Evolutionary conservation across 805 yeast genomes (phyloP).

Genomic region (Ascoidea rubescens): DNA sequence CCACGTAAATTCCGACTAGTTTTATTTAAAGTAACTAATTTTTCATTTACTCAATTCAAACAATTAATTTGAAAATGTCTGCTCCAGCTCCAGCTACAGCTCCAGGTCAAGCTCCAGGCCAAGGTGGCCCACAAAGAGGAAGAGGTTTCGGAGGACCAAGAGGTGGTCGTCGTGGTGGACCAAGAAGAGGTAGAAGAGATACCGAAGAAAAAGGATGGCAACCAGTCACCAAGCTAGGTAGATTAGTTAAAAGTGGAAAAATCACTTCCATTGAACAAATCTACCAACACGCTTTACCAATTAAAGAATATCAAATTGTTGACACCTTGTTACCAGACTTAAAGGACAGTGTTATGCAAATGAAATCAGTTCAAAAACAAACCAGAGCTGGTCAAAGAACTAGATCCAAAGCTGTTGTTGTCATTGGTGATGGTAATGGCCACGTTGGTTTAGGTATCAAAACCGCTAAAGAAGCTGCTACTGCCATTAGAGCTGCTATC

Average conservation of each 20-base stretch:
- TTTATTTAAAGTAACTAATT: conserved; percentile 10
- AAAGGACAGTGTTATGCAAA: conserved; percentile 99
- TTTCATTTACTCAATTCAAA: not conserved
- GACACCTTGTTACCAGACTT: conserved; percentile 92
- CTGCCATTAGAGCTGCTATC: conserved; percentile 99
- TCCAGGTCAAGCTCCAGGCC: conserved; percentile 11
- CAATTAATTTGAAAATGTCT: conserved; percentile 21
- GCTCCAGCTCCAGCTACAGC: conserved; percentile 25
- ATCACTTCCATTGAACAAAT: conserved; percentile 93
- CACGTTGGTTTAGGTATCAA: conserved; percentile 99
- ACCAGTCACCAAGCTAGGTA: conserved; percentile 99
- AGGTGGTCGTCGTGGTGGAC: conserved; percentile 40
- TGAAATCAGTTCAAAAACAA: conserved; percentile 99
- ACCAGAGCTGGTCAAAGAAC: conserved; percentile 99
- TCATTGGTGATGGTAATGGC: conserved; percentile 99
- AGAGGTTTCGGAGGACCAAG: conserved; percentile 41
- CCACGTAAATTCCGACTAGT: conserved; percentile 35
- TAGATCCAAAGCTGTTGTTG: conserved; percentile 99
- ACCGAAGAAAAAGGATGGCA: conserved; percentile 98
- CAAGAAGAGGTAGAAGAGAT: conserved; percentile 66
- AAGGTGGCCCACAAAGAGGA: conserved; percentile 25
- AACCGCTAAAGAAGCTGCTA: conserved; percentile 99
- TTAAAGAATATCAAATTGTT: conserved; percentile 98
- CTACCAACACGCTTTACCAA: conserved; percentile 98
- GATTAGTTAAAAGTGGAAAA: conserved; percentile 98